Conservation (phyloP, 2,329 filamentous ascomycete species). For the Ramularia endophylla region DNA sequence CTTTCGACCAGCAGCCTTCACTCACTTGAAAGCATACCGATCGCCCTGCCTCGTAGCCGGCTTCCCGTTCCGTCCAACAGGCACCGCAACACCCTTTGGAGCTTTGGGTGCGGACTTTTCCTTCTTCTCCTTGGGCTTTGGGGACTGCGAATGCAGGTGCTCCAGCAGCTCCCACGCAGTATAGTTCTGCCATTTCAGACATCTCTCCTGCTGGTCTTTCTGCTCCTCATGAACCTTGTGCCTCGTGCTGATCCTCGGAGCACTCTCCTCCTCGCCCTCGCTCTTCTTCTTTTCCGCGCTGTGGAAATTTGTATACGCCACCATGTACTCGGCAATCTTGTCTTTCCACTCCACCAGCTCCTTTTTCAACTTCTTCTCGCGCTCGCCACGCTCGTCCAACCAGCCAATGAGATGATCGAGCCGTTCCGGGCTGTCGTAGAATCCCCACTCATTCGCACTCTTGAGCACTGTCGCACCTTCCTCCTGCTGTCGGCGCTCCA, state of each 20-base stretch:
- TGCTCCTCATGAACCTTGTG: constrained; percentile 54
- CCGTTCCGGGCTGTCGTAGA: constrained; percentile 72
- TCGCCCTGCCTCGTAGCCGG: constrained; percentile 46
- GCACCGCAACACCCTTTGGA: constrained; percentile 32
- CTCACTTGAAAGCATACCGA: constrained; percentile 33
- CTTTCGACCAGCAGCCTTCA: too few species aligned
- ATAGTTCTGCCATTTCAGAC: constrained; percentile 60
- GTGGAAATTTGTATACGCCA: constrained; percentile 34
- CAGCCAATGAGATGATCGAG: constrained; percentile 76
- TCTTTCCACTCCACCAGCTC: constrained; percentile 70
- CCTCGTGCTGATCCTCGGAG: constrained; percentile 55
- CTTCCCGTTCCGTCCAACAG: constrained; percentile 45
- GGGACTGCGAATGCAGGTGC: constrained; percentile 26
- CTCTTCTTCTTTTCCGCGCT: constrained; percentile 47
- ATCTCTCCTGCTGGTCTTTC: constrained; percentile 50
- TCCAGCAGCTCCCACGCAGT: constrained; percentile 44
- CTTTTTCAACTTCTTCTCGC: constrained; percentile 82
- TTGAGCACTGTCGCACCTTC: constrained; percentile 76
- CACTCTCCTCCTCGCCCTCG: constrained; percentile 41
- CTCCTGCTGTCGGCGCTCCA: constrained; percentile 77
- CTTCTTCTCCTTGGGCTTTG: constrained; percentile 29
- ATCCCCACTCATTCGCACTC: constrained; percentile 81
- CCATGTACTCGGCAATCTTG: constrained; percentile 67
- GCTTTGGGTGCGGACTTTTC: too few species aligned
- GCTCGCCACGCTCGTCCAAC: constrained; percentile 80